Conservation (phyloP, 805 yeast genomes). For the Metschnikowia hibisci region DNA sequence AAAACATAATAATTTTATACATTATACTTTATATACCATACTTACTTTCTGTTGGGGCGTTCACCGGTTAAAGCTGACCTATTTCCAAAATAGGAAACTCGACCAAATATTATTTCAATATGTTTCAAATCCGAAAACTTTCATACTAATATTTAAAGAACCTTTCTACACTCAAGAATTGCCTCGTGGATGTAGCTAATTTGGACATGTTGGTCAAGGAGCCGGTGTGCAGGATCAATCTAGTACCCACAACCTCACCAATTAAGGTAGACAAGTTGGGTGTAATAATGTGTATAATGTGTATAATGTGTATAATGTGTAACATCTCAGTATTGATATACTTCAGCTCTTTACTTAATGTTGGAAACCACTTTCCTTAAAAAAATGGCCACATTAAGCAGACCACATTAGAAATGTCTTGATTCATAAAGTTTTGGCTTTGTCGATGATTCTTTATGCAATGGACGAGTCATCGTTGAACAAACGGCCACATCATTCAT, state of each 20-base stretch:
- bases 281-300: conserved; percentile 96
- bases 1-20: too few species aligned
- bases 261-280: conserved; percentile 77
- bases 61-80: too few species aligned
- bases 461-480: conserved; percentile 85
- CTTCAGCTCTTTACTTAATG: conserved; percentile 81
- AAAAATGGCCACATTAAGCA: conserved; percentile 84
- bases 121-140: too few species aligned
- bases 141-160: too few species aligned
- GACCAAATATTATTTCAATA: too few species aligned
- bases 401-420: conserved; percentile 91
- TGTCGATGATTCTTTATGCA: conserved; percentile 88
- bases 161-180: conserved; percentile 98
- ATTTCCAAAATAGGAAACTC: too few species aligned
- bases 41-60: too few species aligned
- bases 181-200: conserved; percentile 98
- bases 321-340: conserved; percentile 83
- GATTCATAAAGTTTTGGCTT: conserved; percentile 98
- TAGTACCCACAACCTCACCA: conserved; percentile 97
- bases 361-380: conserved; percentile 91
- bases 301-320: too few species aligned
- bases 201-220: conserved; percentile 90
- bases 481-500: conserved; percentile 86
- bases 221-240: conserved; percentile 97
- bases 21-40: too few species aligned